Percentiles rank a stretch among this genome's conserved stretches.
Conservation (phyloP, 257 asterid genomes). For the Forsythia suspensa region DNA sequence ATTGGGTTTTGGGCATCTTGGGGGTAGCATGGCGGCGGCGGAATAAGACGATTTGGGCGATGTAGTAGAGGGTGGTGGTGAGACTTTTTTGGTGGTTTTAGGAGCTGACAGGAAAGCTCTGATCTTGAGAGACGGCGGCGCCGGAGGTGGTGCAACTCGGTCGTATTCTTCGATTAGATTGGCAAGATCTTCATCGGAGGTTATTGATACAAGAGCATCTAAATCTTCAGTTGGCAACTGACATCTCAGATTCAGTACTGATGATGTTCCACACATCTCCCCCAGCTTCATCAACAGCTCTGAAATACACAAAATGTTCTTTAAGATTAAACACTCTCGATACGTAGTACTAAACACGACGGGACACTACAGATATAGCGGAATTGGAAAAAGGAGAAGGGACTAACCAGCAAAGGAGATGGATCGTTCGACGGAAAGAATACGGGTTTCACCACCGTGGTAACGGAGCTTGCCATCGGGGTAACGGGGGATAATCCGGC, state of each 20-base stretch:
- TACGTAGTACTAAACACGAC: neutral
- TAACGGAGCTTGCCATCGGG: conserved; percentile 92
- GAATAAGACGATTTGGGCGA: conserved; percentile 51
- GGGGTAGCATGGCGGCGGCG: conserved; percentile 21
- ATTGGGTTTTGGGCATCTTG: conserved; percentile 16
- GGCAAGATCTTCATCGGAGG: conserved; percentile 78
- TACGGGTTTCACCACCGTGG: conserved; percentile 89
- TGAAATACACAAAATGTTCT: conserved; percentile 12
- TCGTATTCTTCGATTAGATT: conserved; percentile 85
- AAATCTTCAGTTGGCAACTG: conserved; percentile 83
- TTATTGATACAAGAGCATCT: conserved; percentile 77
- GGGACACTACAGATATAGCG: neutral
- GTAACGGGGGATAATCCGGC: conserved; percentile 81
- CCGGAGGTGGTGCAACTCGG: conserved; percentile 31
- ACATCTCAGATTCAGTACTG: conserved; percentile 56
- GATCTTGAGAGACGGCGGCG: conserved; percentile 53
- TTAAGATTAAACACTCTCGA: neutral
- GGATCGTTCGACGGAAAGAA: conserved; percentile 74
- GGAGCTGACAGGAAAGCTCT: conserved; percentile 75
- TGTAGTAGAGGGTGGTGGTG: conserved; percentile 53
- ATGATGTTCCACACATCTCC: conserved; percentile 58
- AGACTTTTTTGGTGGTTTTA: conserved; percentile 44
- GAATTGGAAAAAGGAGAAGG: neutral
- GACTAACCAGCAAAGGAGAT: conserved; percentile 63
- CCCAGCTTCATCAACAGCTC: conserved; percentile 66